phyloP scores from a whole-genome alignment of 139 green algal genomes.

The Pleodorina starrii region DNA sequence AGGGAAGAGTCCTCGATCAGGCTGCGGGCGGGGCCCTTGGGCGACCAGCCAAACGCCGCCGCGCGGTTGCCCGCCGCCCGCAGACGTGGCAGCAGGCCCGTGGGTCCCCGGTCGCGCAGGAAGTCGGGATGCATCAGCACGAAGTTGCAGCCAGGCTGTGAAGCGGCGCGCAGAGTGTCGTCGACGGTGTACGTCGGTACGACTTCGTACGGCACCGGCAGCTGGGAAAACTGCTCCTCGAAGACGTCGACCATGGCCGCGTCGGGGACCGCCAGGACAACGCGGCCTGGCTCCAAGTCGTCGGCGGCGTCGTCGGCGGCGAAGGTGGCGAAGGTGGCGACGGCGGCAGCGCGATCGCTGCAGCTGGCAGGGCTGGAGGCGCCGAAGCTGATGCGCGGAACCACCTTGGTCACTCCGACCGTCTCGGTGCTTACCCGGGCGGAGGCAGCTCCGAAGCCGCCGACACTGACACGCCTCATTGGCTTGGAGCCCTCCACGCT shows the following conservation, averaged over 20 bases:
- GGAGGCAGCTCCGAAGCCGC: no score
- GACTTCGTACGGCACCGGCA: slow-evolving; percentile 59
- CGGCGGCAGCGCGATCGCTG: no score
- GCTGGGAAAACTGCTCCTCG: slow-evolving; percentile 56
- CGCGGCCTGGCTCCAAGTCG: slow-evolving; percentile 43
- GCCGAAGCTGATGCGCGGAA: no score
- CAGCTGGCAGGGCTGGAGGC: no score
- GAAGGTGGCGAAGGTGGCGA: no score
- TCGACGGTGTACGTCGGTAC: slow-evolving; percentile 55
- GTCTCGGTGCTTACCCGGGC: no score
- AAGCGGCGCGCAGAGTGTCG: slow-evolving; percentile 35
- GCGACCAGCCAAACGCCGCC: slow-evolving; percentile 62
- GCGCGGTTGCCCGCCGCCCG: slow-evolving; percentile 35
- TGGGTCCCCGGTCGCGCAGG: slow-evolving; percentile 46
- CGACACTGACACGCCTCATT: no score
- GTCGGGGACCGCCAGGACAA: slow-evolving; percentile 62
- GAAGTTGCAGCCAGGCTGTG: slow-evolving; percentile 59
- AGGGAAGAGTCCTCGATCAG: slow-evolving; percentile 59
- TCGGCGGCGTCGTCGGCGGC: not conserved
- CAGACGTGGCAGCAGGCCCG: not conserved
- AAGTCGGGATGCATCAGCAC: slow-evolving; percentile 67
- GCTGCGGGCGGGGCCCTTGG: slow-evolving; percentile 43
- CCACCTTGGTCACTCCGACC: no score
- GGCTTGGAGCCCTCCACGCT: no score
- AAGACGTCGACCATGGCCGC: slow-evolving; percentile 64